phyloP scores from a whole-genome alignment of 495 filamentous ascomycete genomes.

The Daldinia concentrica region DNA sequence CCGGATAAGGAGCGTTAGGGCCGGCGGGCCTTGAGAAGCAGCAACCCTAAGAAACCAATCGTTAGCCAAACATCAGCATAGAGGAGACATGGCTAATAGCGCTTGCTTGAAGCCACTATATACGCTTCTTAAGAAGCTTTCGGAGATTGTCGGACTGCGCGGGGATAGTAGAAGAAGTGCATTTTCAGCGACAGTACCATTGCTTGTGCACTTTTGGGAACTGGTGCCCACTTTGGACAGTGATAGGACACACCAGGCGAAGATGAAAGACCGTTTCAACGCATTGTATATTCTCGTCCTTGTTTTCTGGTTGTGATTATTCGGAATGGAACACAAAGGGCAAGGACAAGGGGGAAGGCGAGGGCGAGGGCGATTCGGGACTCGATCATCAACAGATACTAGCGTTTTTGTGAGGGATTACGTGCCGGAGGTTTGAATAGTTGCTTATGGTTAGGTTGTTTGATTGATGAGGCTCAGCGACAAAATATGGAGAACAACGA shows the following conservation, averaged over 20 bases:
- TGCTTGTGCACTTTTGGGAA: constrained; percentile 22
- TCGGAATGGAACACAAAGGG: neutral
- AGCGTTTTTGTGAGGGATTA: neutral
- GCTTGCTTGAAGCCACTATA: neutral
- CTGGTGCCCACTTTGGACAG: constrained; percentile 3
- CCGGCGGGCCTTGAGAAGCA: constrained; percentile 57
- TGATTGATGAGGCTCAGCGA: constrained; percentile 6
- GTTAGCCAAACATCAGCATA: constrained; percentile 19
- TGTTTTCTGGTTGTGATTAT: neutral
- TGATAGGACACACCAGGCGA: constrained; percentile 19
- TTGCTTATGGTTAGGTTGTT: neutral
- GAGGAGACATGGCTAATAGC: neutral
- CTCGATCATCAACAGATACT: constrained; percentile 1
- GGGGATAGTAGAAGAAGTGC: neutral
- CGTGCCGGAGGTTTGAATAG: neutral
- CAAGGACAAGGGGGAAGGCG: too few relatives aligned
- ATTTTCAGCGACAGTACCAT: constrained; percentile 29
- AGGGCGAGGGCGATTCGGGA: neutral
- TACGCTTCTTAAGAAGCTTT: neutral
- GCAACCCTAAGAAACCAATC: constrained; percentile 52
- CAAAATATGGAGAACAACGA: neutral
- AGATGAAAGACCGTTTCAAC: constrained; percentile 23
- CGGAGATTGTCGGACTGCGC: neutral
- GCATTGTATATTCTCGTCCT: constrained; percentile 24
- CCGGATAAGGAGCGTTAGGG: constrained; percentile 56